Evolutionary conservation across 2,329 filamentous ascomycete genomes (phyloP).

Genomic region (Thielaviopsis musarum): DNA sequence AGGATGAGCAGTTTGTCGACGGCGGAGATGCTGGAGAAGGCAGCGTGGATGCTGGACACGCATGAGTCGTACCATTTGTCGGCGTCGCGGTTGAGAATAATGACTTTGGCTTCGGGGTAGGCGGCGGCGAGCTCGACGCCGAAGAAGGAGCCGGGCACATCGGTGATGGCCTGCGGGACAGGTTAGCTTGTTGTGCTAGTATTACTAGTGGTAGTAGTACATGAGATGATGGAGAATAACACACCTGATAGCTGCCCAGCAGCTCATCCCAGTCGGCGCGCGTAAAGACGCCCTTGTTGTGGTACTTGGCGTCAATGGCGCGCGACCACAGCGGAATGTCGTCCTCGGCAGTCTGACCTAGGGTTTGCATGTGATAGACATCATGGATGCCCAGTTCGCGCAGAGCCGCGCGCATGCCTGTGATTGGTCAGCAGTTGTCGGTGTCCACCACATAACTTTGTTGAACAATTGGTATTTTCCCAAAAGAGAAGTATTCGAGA

Average conservation of each 20-base stretch:
- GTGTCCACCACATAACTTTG: neutral
- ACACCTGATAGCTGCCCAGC: conserved; percentile 24
- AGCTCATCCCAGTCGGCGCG: conserved; percentile 29
- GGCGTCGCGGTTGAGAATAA: conserved; percentile 24
- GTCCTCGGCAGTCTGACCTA: conserved; percentile 5
- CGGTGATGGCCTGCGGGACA: conserved; percentile 34
- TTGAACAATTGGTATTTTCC: neutral
- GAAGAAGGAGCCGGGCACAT: conserved; percentile 39
- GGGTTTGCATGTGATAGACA: conserved; percentile 22
- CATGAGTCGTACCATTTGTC: conserved; percentile 23
- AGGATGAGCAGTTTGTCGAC: conserved; percentile 13
- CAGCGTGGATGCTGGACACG: conserved; percentile 15
- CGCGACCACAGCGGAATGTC: conserved; percentile 15
- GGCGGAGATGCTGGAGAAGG: conserved; percentile 11
- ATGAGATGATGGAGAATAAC: neutral
- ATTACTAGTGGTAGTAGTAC: conserved; percentile 13
- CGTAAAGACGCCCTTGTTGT: conserved; percentile 16
- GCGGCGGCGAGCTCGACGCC: conserved; percentile 21
- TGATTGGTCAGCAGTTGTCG: neutral
- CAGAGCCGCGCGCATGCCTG: conserved; percentile 21
- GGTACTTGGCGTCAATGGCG: conserved; percentile 16
- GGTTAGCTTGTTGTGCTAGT: conserved; percentile 15
- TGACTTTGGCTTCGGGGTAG: conserved; percentile 22
- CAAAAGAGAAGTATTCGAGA: neutral
- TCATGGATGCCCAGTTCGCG: conserved; percentile 22